Base-by-base conservation (phyloP, 495 filamentous ascomycete genomes). In the Usnea hakonensis region DNA sequence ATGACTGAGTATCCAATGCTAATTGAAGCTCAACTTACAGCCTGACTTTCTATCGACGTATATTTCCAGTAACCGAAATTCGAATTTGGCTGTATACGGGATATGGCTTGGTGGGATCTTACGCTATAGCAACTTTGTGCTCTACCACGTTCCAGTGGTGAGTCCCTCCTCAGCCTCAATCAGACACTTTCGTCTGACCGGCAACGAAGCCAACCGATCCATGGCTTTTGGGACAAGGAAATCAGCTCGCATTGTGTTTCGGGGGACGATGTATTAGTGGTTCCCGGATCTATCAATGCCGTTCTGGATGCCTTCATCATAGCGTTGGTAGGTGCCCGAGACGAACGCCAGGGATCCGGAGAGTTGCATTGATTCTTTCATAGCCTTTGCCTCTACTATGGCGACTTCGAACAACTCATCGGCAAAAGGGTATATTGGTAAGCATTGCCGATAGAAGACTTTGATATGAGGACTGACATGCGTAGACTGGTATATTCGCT, bases 21-120 rank as follows among this genome's bases (percentile, higher is more conserved):
- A 33, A 65, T 35, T 3, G 44, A 56, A 16, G 16, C 9, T 19
- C 21, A 33, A 30, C 23, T 3, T 19, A 17, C 33, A 66, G 64
- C 48, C 60, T 66, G 21, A 57, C 59, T n/a, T 66, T 66, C 32
- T 66, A 66, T 55, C 64, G 64, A 44, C 64, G 64, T 38, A 66
- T 66, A 17, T 66, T 66, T 38, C 60, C 64, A 3, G 56, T 59
- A 5, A 41, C 62, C 9, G 58, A 63, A 35, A 61, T 63, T 57
- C 62, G 59, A 13, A 32, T 54, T 32, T 58, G 60, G 58, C 46
- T 66, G 3, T 63, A 53, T 37, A 21, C 44, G 36, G 55, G 52
- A 28, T 59, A 58, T 52, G 57, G n/a, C 5, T 8, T 53, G 9
- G 64, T 66, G 35, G 56, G 41, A 28, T 54, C 43, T 21, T 66